Conservation (phyloP, 1,139 yeast genomes). For the Blastobotrys illinoisensis region DNA sequence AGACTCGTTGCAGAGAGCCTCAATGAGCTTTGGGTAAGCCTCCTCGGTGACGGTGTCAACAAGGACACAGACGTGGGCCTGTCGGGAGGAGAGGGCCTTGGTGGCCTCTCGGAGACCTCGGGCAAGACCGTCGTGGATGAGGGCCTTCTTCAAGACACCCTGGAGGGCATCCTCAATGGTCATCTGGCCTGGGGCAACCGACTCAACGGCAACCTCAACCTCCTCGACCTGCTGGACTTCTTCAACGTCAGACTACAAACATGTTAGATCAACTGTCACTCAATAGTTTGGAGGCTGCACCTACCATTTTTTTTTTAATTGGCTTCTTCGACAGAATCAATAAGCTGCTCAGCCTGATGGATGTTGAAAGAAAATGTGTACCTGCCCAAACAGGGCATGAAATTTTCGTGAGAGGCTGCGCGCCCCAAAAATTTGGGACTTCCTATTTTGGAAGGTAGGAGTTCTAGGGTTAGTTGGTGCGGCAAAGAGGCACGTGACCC, state of each 20-base stretch:
- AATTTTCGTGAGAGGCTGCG: not conserved
- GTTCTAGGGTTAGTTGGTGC: not conserved
- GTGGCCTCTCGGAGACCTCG: slow-evolving; percentile 99
- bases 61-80: slow-evolving; percentile 96
- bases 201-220: slow-evolving; percentile 81
- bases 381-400: not conserved
- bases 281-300: slow-evolving; percentile 3
- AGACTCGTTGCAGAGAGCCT: slow-evolving; percentile 98
- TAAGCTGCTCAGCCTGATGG: slow-evolving; percentile 31
- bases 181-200: slow-evolving; percentile 72
- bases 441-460: not conserved
- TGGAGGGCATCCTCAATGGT: slow-evolving; percentile 98
- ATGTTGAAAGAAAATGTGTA: slow-evolving; percentile 5
- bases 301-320: slow-evolving; percentile 19
- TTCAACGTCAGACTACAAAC: slow-evolving; percentile 38
- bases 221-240: slow-evolving; percentile 47
- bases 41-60: slow-evolving; percentile 99
- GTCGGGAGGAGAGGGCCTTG: slow-evolving; percentile 90
- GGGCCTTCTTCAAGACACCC: slow-evolving; percentile 96
- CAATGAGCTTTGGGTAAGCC: slow-evolving; percentile 93
- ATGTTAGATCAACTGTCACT: not conserved
- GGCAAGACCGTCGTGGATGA: slow-evolving; percentile 99
- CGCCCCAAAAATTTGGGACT: not conserved
- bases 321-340: slow-evolving; percentile 34
- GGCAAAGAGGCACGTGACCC: not conserved